Base-by-base conservation (phyloP, 352 stramenopile species). In the Pythium phragmiticola region DNA sequence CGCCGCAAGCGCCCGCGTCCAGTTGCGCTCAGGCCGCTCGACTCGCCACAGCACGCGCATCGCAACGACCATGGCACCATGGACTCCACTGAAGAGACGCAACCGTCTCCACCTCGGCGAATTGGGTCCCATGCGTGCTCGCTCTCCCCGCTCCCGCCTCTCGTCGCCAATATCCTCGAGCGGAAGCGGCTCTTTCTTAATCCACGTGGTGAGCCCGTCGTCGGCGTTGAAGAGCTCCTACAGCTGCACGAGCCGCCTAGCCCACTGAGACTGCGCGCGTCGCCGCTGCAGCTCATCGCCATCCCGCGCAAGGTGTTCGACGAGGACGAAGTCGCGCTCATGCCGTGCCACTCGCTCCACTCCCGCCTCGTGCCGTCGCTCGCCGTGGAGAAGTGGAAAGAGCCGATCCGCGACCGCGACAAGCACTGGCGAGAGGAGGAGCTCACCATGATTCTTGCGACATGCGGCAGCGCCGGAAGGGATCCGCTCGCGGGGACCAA, bases 241-340 rank as follows among this genome's bases (percentile, higher is more conserved):
- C 75, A 73, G 19, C 64, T 86, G 26, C 70, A 84, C 14, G 82
- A 89, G 26, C 46, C 67, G 56, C 28, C 43, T 21, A 41, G 72
- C 12, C 48, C 59, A 7, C 41, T 42, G 3, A 67, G 60, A 8
- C 43, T 55, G 5, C 60, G 54, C 13, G 17, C 63, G 17, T 81
- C 81, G 37, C 66, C 72, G 4, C 64, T 89, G 1, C 73, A 82
- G 23, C 72, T 91, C 19, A 46, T 72, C n/a, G 39, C 59, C 21
- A 57, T 87, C 6, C 77, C 82, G 2, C 78, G 77, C 23, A 88
- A 86, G 48, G 85, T 78, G 42, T 48, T 74, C 21, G 33, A 43
- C 9, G 52, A 69, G 1, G 82, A 91, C 53, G 82, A 91, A 60
- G 48, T 88, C 16, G 78, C 82, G 21, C 73, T 91, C n/a, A 91